These are phyloP conservation scores for Neurospora sp. DNA, from an alignment of 2,329 filamentous ascomycete species.

Conservation along the genomic window DNA sequence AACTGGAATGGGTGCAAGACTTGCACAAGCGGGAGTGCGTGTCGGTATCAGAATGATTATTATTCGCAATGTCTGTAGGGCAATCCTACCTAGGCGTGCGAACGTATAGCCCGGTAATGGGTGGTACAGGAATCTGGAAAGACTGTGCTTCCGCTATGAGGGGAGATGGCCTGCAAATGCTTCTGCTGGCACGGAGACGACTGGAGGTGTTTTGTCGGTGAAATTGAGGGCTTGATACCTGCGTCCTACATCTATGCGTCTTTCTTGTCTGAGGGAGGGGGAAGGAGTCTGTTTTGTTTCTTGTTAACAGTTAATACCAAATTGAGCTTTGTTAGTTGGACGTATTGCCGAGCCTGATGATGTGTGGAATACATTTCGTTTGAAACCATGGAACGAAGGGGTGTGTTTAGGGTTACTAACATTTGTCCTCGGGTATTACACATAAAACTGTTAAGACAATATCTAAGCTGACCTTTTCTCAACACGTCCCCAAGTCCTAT, in stretches of 20 bases:
- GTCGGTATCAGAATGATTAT: constrained; percentile 24
- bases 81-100: background rate
- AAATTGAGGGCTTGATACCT: background rate
- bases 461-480: background rate
- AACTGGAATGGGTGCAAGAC: constrained; percentile 25
- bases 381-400: background rate
- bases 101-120: background rate
- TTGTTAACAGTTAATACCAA: background rate
- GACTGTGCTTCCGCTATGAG: background rate
- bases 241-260: background rate
- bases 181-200: background rate
- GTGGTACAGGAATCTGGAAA: background rate
- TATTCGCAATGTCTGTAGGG: constrained; percentile 26
- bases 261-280: background rate
- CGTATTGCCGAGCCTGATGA: background rate
- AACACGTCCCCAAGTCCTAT: background rate
- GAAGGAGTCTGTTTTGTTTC: background rate
- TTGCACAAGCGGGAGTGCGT: constrained; percentile 25
- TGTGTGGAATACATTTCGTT: background rate
- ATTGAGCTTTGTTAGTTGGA: background rate
- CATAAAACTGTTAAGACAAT: background rate
- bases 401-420: background rate
- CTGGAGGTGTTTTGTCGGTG: background rate
- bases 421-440: background rate
- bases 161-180: background rate